Base-by-base conservation (phyloP, 345 rosid genomes). In the Hirschfeldia incana region DNA sequence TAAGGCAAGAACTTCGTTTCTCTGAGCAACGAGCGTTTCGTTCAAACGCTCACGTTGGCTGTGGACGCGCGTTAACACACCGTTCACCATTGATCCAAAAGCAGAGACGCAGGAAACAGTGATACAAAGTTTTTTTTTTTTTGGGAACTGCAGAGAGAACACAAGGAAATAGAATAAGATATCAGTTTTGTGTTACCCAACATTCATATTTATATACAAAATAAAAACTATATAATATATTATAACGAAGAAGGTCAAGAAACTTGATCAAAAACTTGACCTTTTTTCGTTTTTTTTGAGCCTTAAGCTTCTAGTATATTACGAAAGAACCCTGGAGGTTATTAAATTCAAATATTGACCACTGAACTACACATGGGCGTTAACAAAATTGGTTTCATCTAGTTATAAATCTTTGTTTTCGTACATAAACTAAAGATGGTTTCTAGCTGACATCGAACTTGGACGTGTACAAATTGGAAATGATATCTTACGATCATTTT, bases 11-110 rank as follows among this genome's bases (percentile, higher is more conserved):
- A 92, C 85, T 66, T 89, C 92, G 55, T 94, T 85, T 66, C 92
- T 88, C 62, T 89, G 84, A 74, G 87, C 77, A 64, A 81, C 62
- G 6, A 94, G 92, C n/a, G 97, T 90, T 32, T 85, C 89, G 34
- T 88, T 92, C 81, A 94, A 76, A 70, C 92, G 98, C 78, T 89
- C 92, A 46, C 94, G 87, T 53, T 90, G 86, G 82, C 94, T 89
- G 73, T 86, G 89, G 29, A 80, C 85, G 37, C 92, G 91, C 62
- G 94, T 90, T 74, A 92, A 46, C 4, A 76, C 76, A 60, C 85
- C 84, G 91, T 88, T 89, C 78, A 87, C 77, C 79, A 42, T 79
- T 82, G 89, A 79, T 81, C 55, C 64, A 67, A 67, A 55, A 42
- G 21, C 21, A 21, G 49, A 29, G 49, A 80, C 61, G 6, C 69